phyloP scores from a whole-genome alignment of 2,329 filamentous ascomycete genomes.

The Fusarium sp. region DNA sequence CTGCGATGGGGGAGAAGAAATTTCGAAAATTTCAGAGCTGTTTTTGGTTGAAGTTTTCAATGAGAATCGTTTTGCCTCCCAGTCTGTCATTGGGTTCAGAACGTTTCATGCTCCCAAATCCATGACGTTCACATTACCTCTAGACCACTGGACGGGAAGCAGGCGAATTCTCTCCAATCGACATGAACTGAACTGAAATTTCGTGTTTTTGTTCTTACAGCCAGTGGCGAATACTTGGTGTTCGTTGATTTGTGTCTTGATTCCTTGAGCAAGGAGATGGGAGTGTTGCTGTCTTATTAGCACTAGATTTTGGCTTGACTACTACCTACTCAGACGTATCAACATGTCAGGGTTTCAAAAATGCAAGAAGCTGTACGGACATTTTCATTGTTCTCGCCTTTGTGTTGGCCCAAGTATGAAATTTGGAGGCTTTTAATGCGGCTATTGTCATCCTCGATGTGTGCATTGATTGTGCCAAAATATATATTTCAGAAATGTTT shows the following conservation, averaged over 20 bases:
- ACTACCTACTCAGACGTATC: neutral
- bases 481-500: neutral
- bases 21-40: no score
- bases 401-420: neutral
- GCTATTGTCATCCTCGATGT: neutral
- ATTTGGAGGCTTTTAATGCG: neutral
- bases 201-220: neutral
- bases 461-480: neutral
- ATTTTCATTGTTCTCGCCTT: neutral
- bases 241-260: neutral
- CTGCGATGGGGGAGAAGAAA: neutral
- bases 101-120: neutral
- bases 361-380: neutral
- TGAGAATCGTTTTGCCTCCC: neutral
- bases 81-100: slow-evolving; percentile 1
- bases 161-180: neutral
- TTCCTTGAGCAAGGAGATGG: neutral
- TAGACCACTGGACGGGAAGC: neutral
- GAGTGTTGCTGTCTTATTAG: neutral
- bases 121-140: slow-evolving; percentile 23
- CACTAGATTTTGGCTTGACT: neutral
- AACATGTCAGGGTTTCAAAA: neutral
- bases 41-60: neutral
- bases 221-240: neutral
- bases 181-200: neutral